These are phyloP conservation scores for Neoboletus subvelutipes DNA, from an alignment of 768 basidiomycete species.

Conservation along the genomic window DNA sequence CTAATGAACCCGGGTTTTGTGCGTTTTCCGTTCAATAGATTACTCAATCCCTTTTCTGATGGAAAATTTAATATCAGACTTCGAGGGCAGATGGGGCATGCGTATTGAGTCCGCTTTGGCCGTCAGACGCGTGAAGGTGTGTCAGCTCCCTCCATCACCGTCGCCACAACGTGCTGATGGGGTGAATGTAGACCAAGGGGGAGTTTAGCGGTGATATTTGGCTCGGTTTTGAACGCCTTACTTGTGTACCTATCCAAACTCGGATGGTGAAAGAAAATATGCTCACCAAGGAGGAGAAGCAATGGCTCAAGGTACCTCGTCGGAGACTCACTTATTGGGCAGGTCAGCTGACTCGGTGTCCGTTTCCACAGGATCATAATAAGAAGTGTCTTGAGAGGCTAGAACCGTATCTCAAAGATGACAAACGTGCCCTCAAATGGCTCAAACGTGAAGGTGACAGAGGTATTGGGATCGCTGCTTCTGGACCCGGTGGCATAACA, in stretches of 20 bases:
- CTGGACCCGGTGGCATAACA: slow-evolving; percentile 65
- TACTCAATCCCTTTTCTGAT: slow-evolving; percentile 16
- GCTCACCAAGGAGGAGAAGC: slow-evolving; percentile 81
- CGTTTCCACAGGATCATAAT: slow-evolving; percentile 70
- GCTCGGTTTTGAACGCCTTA: slow-evolving; percentile 90
- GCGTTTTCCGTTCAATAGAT: slow-evolving; percentile 33
- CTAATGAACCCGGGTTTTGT: slow-evolving; percentile 95
- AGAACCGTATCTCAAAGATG: slow-evolving; percentile 65
- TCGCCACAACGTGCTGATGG: slow-evolving; percentile 5
- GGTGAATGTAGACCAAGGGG: slow-evolving; percentile 55
- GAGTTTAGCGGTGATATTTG: slow-evolving; percentile 73
- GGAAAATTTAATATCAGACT: slow-evolving; percentile 45
- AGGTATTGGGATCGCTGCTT: slow-evolving; percentile 65
- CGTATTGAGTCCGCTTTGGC: slow-evolving; percentile 86
- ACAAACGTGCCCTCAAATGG: slow-evolving; percentile 81
- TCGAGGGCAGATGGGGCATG: slow-evolving; percentile 82
- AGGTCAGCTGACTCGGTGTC: slow-evolving; percentile 5
- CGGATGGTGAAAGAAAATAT: slow-evolving; percentile 82
- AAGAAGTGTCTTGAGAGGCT: slow-evolving; percentile 64
- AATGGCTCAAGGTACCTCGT: slow-evolving; percentile 73
- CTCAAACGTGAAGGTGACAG: slow-evolving; percentile 74
- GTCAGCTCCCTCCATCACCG: slow-evolving; percentile 11
- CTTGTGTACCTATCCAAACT: slow-evolving; percentile 92
- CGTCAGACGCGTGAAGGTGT: slow-evolving; percentile 59
- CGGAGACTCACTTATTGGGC: not conserved